Conservation (phyloP, 345 rosid species). For the Boechera stricta region DNA sequence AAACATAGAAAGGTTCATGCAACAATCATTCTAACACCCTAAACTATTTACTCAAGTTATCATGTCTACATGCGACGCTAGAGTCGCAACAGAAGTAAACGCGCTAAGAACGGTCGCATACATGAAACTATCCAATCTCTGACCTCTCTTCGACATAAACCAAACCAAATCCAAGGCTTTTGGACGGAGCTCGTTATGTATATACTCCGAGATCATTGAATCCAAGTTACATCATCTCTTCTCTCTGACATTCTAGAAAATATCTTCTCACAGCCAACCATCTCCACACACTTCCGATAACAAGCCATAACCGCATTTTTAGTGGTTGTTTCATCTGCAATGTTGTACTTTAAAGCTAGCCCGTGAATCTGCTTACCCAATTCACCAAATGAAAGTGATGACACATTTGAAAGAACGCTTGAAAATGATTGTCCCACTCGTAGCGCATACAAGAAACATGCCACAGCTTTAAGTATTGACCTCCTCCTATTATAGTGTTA, state of each 20-base stretch:
- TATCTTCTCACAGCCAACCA: slow-evolving; percentile 73
- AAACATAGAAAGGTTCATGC: too few relatives aligned
- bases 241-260: slow-evolving; percentile 78
- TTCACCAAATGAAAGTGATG: slow-evolving; percentile 57
- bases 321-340: slow-evolving; percentile 55
- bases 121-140: slow-evolving; percentile 72
- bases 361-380: slow-evolving; percentile 72
- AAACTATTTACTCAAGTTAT: too few relatives aligned
- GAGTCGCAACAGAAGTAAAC: slow-evolving; percentile 86
- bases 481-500: too few relatives aligned
- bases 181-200: slow-evolving; percentile 68
- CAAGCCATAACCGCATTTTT: slow-evolving; percentile 85
- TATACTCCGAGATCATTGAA: slow-evolving; percentile 86
- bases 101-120: slow-evolving; percentile 96
- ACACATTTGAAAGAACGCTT: slow-evolving; percentile 65
- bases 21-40: too few relatives aligned
- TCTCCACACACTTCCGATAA: slow-evolving; percentile 82
- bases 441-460: slow-evolving; percentile 64
- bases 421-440: slow-evolving; percentile 72
- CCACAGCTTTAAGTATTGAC: slow-evolving; percentile 44
- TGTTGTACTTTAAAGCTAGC: slow-evolving; percentile 57
- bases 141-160: slow-evolving; percentile 77
- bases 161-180: slow-evolving; percentile 86
- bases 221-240: slow-evolving; percentile 84
- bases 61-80: slow-evolving; percentile 64